Conservation (phyloP, 2,329 filamentous ascomycete species). For the Trichoderma atrobrunneum region DNA sequence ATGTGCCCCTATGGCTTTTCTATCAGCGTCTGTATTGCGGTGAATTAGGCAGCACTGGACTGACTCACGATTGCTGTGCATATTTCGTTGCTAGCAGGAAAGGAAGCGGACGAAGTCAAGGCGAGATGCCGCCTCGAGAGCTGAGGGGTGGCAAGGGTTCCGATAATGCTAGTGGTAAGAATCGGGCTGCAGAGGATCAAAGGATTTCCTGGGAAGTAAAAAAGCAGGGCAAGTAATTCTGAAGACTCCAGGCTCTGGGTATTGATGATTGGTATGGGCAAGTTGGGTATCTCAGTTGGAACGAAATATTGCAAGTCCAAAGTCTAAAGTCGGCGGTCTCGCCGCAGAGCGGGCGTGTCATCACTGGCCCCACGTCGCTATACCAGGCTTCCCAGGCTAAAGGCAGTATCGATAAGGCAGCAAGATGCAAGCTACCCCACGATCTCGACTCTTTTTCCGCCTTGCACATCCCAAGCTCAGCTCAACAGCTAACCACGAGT, state of each 20-base stretch:
- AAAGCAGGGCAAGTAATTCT: background rate
- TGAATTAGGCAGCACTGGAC: background rate
- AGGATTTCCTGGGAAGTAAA: background rate
- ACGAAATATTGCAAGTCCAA: background rate
- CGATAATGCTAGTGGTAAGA: background rate
- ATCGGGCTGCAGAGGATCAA: background rate
- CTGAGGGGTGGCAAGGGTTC: background rate
- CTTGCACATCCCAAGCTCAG: background rate
- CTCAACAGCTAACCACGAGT: background rate
- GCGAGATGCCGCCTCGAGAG: background rate
- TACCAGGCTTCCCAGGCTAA: background rate
- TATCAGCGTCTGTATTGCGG: slow-evolving; percentile 17
- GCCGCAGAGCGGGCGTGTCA: slow-evolving; percentile 4
- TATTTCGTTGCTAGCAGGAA: slow-evolving; percentile 14
- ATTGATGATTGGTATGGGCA: background rate
- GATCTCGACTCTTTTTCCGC: slow-evolving; percentile 9
- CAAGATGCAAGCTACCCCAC: slow-evolving; percentile 20
- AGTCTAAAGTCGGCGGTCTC: background rate
- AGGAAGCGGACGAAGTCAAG: background rate
- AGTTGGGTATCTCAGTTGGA: background rate
- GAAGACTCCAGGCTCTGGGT: background rate
- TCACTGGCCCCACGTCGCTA: slow-evolving; percentile 17
- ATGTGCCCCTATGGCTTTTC: slow-evolving; percentile 62
- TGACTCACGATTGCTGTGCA: slow-evolving; percentile 38
- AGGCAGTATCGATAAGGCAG: slow-evolving; percentile 19